Percentiles rank a stretch among this genome's conserved stretches.
Evolutionary conservation across 441 rosid species (phyloP).

Genomic region (Jatropha podagrica): DNA sequence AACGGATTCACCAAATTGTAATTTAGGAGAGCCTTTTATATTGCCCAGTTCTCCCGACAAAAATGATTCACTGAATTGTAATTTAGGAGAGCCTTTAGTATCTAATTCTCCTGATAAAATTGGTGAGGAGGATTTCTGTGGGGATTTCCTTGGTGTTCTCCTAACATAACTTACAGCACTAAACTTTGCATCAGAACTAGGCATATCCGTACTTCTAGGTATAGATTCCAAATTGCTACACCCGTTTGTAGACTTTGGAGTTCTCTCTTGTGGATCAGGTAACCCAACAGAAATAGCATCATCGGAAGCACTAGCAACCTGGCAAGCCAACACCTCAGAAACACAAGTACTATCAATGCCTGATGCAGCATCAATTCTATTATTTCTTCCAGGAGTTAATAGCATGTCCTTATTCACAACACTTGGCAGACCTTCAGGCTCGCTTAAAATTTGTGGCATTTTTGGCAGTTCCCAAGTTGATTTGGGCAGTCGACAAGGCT

Average conservation of each 20-base stretch:
- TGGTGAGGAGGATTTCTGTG: conserved; percentile 36
- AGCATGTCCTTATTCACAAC: conserved; percentile 26
- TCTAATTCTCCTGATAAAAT: conserved; percentile 34
- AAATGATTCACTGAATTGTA: conserved; percentile 28
- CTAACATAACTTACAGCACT: conserved; percentile 46
- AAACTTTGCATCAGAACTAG: conserved; percentile 32
- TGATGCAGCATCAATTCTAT: conserved; percentile 30
- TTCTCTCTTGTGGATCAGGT: conserved; percentile 32
- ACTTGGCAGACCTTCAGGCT: conserved; percentile 29
- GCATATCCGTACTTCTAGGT: conserved; percentile 35
- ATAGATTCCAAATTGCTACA: conserved; percentile 28
- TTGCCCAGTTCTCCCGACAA: conserved; percentile 35
- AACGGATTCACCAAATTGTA: conserved; percentile 22
- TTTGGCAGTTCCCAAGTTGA: conserved; percentile 31
- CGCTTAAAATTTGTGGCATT: conserved; percentile 20
- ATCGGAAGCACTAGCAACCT: conserved; percentile 22
- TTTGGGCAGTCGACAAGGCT: conserved; percentile 34
- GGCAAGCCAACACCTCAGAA: conserved; percentile 30
- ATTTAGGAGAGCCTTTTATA: conserved; percentile 31
- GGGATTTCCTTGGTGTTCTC: conserved; percentile 30
- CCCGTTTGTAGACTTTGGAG: conserved; percentile 35
- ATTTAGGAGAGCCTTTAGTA: conserved; percentile 32
- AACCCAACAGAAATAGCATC: conserved; percentile 28
- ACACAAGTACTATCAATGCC: conserved; percentile 23
- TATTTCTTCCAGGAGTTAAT: conserved; percentile 37